Conservation (phyloP, 1,284 basidiomycete species). For the Pseudozyma sp. region DNA sequence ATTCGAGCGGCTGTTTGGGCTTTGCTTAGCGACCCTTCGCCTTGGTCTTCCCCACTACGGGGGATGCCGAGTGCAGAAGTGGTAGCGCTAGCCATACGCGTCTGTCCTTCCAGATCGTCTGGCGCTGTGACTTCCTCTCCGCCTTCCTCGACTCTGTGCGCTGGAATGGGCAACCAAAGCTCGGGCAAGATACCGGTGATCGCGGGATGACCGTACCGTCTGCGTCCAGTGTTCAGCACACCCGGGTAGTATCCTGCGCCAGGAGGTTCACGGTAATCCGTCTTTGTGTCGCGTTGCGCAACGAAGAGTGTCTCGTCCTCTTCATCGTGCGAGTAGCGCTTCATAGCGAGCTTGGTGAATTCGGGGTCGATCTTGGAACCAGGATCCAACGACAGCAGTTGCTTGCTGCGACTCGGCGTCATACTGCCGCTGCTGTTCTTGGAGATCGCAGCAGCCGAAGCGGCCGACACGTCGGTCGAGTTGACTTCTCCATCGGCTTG, state of each 20-base stretch:
- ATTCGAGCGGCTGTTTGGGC: conserved; percentile 14
- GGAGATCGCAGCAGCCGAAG: background rate
- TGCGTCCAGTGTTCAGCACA: conserved; percentile 53
- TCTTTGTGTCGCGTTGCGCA: conserved; percentile 70
- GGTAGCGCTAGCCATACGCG: conserved; percentile 22
- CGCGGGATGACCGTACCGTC: conserved; percentile 65
- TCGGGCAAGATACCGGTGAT: conserved; percentile 62
- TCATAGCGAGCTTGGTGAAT: conserved; percentile 70
- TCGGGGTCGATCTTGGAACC: conserved; percentile 35
- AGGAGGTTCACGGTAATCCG: conserved; percentile 63
- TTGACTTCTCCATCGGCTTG: conserved; percentile 5
- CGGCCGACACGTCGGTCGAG: conserved; percentile 6
- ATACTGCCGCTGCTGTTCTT: conserved; percentile 5
- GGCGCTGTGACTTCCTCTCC: conserved; percentile 26
- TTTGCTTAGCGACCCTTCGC: background rate
- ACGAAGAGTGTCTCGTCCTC: conserved; percentile 95
- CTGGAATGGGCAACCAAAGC: conserved; percentile 61
- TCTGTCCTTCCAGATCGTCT: conserved; percentile 32
- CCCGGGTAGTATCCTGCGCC: conserved; percentile 57
- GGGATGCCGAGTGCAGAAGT: conserved; percentile 28
- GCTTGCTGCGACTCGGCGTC: conserved; percentile 28
- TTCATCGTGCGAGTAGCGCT: conserved; percentile 77
- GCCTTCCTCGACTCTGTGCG: conserved; percentile 23
- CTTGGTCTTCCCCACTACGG: background rate
- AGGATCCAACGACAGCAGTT: conserved; percentile 33